phyloP scores from a whole-genome alignment of 2,329 filamentous ascomycete genomes.

The Arthrobotrys conoides region DNA sequence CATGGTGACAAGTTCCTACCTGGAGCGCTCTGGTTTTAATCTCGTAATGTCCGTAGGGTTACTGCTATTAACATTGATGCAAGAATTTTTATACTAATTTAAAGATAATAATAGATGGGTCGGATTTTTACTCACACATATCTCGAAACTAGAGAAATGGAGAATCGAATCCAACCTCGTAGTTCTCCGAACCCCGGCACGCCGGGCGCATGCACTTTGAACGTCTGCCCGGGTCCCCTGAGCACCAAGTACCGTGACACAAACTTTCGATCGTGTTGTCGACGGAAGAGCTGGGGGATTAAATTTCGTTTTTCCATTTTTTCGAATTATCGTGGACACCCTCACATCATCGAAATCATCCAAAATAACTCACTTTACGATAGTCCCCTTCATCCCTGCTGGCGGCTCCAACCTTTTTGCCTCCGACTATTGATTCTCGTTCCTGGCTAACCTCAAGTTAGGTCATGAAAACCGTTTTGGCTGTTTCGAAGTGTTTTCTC shows the following conservation, averaged over 20 bases:
- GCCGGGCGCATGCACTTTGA: constrained; percentile 14
- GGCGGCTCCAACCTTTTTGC: constrained; percentile 32
- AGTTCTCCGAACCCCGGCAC: background rate
- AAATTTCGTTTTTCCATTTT: background rate
- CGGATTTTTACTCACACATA: no score
- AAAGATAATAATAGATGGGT: no score
- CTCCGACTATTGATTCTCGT: constrained; percentile 17
- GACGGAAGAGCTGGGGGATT: background rate
- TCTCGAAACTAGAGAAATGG: background rate
- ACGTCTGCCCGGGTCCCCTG: constrained; percentile 14
- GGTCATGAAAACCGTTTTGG: constrained; percentile 9
- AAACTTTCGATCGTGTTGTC: constrained; percentile 5
- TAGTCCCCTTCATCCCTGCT: constrained; percentile 6
- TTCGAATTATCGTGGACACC: constrained; percentile 34
- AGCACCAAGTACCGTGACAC: background rate
- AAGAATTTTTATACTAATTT: no score
- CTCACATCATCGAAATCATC: constrained; percentile 22
- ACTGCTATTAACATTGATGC: no score
- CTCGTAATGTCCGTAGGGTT: no score
- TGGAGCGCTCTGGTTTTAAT: background rate
- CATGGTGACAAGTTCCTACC: background rate
- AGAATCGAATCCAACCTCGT: background rate
- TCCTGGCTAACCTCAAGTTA: constrained; percentile 28
- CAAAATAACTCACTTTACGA: constrained; percentile 28
- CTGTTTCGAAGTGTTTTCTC: constrained; percentile 20